Evolutionary conservation across 2,329 filamentous ascomycete genomes (phyloP).

Genomic region (Penicillium olsonii): DNA sequence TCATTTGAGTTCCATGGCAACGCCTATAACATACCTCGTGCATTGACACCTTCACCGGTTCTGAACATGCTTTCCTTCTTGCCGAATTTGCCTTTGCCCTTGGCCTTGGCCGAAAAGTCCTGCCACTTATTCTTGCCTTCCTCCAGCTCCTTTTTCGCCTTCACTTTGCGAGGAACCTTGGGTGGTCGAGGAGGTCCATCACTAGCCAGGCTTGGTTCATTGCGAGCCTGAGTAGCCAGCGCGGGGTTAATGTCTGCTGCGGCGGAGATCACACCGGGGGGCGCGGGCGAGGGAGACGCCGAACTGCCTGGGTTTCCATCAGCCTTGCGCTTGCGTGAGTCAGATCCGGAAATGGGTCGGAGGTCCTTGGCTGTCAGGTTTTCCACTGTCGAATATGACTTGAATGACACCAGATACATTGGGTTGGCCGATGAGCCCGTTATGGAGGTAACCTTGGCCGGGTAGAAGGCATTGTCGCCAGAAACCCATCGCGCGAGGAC

Average conservation of each 20-base stretch:
- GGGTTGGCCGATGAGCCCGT: constrained; percentile 89
- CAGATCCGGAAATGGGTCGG: constrained; percentile 68
- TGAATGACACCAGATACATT: constrained; percentile 94
- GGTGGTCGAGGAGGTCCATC: constrained; percentile 60
- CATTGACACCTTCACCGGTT: constrained; percentile 81
- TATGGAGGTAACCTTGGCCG: constrained; percentile 88
- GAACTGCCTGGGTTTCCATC: constrained; percentile 67
- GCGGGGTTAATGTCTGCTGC: constrained; percentile 67
- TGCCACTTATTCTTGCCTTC: constrained; percentile 93
- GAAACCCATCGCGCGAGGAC: constrained; percentile 89
- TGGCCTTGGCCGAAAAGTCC: constrained; percentile 78
- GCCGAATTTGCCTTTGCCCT: constrained; percentile 65
- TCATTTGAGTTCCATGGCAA: not conserved
- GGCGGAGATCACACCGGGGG: constrained; percentile 63
- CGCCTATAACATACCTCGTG: constrained; percentile 66
- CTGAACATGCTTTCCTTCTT: constrained; percentile 98
- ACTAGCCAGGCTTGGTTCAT: constrained; percentile 64
- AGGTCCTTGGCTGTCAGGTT: constrained; percentile 81
- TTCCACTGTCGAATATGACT: constrained; percentile 79
- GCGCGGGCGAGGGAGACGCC: constrained; percentile 42
- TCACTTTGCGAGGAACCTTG: constrained; percentile 75
- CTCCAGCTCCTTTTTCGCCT: constrained; percentile 90
- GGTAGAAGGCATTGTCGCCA: constrained; percentile 87
- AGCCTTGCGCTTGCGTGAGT: constrained; percentile 79
- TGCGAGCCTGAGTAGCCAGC: constrained; percentile 63